Conservation (phyloP, 352 stramenopile genomes). For the Albugo laibachii region DNA sequence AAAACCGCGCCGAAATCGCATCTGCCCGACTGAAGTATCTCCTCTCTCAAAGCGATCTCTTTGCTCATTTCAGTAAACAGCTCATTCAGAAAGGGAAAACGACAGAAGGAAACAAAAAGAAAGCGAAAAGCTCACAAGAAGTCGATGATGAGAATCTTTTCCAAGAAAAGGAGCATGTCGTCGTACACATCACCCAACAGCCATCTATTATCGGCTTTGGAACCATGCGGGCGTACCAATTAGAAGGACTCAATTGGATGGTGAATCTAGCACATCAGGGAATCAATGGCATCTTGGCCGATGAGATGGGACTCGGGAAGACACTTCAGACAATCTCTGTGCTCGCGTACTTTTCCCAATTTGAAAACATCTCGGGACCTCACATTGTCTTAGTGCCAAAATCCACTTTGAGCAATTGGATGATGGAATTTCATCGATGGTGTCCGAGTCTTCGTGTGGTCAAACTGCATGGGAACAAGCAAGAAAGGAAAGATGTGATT, state of each 20-base stretch:
- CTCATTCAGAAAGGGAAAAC: constrained; percentile 44
- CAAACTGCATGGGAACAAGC: constrained; percentile 86
- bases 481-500: constrained; percentile 71
- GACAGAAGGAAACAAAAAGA: constrained; percentile 44
- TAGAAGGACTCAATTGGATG: constrained; percentile 97
- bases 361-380: constrained; percentile 69
- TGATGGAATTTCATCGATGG: constrained; percentile 84
- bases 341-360: constrained; percentile 73
- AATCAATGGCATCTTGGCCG: constrained; percentile 95
- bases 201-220: constrained; percentile 85
- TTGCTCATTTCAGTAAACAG: constrained; percentile 92
- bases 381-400: constrained; percentile 90
- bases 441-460: constrained; percentile 81
- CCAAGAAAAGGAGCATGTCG: constrained; percentile 48
- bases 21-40: constrained; percentile 85
- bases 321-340: constrained; percentile 88
- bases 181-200: constrained; percentile 82
- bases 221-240: constrained; percentile 95
- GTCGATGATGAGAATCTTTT: constrained; percentile 62
- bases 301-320: constrained; percentile 97
- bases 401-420: constrained; percentile 87
- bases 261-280: constrained; percentile 97
- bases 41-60: constrained; percentile 93
- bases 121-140: constrained; percentile 74
- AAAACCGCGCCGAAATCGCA: constrained; percentile 64